Evolutionary conservation across 2,329 filamentous ascomycete genomes (phyloP), one percentile per base, ranked within the genome.

Genomic region (Fusarium domesticum): DNA sequence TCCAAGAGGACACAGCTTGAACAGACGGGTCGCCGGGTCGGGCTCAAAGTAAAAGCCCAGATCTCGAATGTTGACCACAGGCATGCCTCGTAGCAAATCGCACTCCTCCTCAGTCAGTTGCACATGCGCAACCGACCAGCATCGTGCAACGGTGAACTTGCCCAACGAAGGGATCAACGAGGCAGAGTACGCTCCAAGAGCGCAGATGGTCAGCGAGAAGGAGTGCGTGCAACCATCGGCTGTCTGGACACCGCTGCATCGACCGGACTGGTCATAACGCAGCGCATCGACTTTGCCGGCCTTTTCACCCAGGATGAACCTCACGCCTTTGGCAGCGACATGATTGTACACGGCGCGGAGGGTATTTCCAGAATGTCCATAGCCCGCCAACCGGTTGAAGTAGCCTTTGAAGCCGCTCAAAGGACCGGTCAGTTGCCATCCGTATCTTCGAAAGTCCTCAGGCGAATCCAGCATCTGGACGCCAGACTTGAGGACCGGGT

Each of bases 1-100:
- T 4, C 47, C 43, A 20, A 49, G 43, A 18, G 43, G 43, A 16
- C 44, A 42, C 19, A 44, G 32, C 35, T 50, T 47, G 41, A 47
- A 47, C 20, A 47, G 35, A 15, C 35, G 23, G 5, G 44, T 47
- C 18, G 35, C 32, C 5, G 44, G 44, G 6, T 47, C 39, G 6
- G 44, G 44, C 18, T 47, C 44, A 14, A 43, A 47, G 31, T 30
- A 47, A 34, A 43, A 43, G 31, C 39, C 44, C 12, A 47, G 31
- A 11, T 47, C 35, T 31, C 44, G 36, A 6, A 43, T 36, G 15
- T 47, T 47, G 31, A 35, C 35, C 14, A 47, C 45, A 11, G 45
- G 45, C 8, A 47, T 32, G 15, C 45, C 40, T 11, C 45, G 40
- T 18, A 47, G 18, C 12, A 47, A 19, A 14, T 47, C 36, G 8